Evolutionary conservation across 345 rosid genomes (phyloP).

Genomic region (Camelina laxa): DNA sequence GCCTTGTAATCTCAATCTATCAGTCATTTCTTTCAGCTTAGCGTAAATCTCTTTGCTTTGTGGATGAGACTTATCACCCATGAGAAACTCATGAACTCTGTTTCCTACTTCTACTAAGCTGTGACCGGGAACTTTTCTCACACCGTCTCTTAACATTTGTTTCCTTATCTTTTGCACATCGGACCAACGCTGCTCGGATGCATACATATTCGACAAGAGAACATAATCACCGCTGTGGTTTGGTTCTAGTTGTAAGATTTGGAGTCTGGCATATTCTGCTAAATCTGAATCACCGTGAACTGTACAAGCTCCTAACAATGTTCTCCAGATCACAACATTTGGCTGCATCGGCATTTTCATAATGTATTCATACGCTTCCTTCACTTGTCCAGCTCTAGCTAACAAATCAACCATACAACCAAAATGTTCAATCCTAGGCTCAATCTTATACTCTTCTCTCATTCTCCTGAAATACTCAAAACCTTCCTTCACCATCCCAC

Average conservation of each 20-base stretch:
- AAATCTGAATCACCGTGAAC: slow-evolving; percentile 61
- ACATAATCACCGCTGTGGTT: slow-evolving; percentile 81
- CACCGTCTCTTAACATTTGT: slow-evolving; percentile 62
- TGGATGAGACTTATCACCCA: slow-evolving; percentile 69
- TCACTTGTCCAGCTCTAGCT: slow-evolving; percentile 79
- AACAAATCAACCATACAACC: slow-evolving; percentile 93
- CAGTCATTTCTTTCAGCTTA: slow-evolving; percentile 64
- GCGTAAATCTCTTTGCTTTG: slow-evolving; percentile 56
- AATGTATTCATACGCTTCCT: slow-evolving; percentile 61
- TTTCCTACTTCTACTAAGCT: slow-evolving; percentile 83
- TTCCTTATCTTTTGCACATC: slow-evolving; percentile 71
- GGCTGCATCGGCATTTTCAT: slow-evolving; percentile 66
- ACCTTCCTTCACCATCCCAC: slow-evolving; percentile 83
- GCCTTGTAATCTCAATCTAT: slow-evolving; percentile 62
- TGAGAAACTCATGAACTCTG: slow-evolving; percentile 64
- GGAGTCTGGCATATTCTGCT: slow-evolving; percentile 64
- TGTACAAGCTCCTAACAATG: slow-evolving; percentile 71
- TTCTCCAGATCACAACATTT: slow-evolving; percentile 84
- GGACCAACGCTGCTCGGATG: slow-evolving; percentile 73
- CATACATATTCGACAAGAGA: slow-evolving; percentile 82
- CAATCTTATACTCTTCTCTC: slow-evolving; percentile 64
- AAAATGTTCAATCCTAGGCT: slow-evolving; percentile 78
- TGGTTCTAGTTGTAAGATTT: slow-evolving; percentile 65
- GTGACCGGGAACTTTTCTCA: slow-evolving; percentile 71
- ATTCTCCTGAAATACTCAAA: slow-evolving; percentile 65